Evolutionary conservation across 1,139 yeast species (phyloP).

Genomic region (Yueomyces sp.): DNA sequence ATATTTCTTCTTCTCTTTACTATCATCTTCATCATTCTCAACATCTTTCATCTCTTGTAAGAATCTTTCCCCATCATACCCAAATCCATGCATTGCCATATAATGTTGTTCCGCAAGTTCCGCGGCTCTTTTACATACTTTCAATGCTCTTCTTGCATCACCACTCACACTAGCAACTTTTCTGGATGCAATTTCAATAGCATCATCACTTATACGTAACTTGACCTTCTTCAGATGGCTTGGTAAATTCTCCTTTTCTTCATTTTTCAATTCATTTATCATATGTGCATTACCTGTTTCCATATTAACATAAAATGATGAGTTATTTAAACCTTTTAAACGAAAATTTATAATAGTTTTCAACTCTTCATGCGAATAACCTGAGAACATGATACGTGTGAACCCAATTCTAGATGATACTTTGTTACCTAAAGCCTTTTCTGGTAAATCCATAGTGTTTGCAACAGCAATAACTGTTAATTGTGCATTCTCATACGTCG

Average conservation of each 20-base stretch:
- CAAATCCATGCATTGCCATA: constrained; percentile 24
- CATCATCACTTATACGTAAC: constrained; percentile 51
- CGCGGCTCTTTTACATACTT: constrained; percentile 80
- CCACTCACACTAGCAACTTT: constrained; percentile 95
- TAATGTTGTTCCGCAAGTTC: constrained; percentile 69
- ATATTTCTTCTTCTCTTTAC: constrained; percentile 9
- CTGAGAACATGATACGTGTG: constrained; percentile 75
- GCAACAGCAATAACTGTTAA: constrained; percentile 88
- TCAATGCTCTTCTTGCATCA: constrained; percentile 88
- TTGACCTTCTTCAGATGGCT: constrained; percentile 22
- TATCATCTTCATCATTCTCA: constrained; percentile 3
- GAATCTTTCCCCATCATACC: constrained; percentile 13
- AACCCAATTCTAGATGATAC: constrained; percentile 86
- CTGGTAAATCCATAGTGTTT: constrained; percentile 95
- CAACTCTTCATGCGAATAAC: constrained; percentile 73
- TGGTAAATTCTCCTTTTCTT: constrained; percentile 4
- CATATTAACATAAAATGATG: constrained; percentile 22
- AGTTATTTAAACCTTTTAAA: constrained; percentile 40
- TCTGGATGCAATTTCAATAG: constrained; percentile 83
- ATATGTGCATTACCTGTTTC: constrained; percentile 23
- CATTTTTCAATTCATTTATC: constrained; percentile 5
- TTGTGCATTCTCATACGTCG: constrained; percentile 67
- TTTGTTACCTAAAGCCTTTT: constrained; percentile 73
- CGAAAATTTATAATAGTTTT: constrained; percentile 63
- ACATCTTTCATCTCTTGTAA: constrained; percentile 3